These are phyloP conservation scores for Scutellaria baicalensis DNA, from an alignment of 257 asterid species.

Conservation along the genomic window DNA sequence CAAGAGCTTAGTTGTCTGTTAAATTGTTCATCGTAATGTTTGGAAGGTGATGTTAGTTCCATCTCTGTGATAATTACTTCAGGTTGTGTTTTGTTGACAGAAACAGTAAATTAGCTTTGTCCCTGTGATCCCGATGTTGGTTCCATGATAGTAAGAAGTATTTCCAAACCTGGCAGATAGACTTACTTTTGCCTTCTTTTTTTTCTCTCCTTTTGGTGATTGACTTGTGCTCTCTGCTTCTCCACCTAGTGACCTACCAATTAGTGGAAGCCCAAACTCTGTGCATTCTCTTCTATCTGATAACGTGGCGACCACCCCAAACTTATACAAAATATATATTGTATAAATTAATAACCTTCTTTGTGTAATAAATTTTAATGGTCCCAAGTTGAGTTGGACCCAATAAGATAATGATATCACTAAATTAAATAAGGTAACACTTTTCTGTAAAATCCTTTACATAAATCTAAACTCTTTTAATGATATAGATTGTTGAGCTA, in stretches of 20 bases:
- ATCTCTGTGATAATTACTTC: neutral
- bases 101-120: neutral
- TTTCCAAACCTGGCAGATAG: neutral
- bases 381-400: too few relatives aligned
- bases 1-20: neutral
- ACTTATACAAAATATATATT: neutral
- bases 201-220: neutral
- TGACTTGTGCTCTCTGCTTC: neutral
- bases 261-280: neutral
- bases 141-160: neutral
- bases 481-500: too few relatives aligned
- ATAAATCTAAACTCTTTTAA: too few relatives aligned
- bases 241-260: neutral
- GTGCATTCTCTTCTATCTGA: neutral
- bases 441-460: too few relatives aligned
- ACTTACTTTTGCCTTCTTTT: neutral
- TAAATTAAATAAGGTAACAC: too few relatives aligned
- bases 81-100: constrained; percentile 1
- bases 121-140: neutral
- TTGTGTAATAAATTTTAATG: too few relatives aligned
- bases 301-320: neutral
- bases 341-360: too few relatives aligned
- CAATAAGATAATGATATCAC: too few relatives aligned
- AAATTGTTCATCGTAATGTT: neutral
- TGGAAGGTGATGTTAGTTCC: constrained; percentile 3